Conservation (phyloP, 2,329 filamentous ascomycete genomes). For the Boeremia lycopersici region DNA sequence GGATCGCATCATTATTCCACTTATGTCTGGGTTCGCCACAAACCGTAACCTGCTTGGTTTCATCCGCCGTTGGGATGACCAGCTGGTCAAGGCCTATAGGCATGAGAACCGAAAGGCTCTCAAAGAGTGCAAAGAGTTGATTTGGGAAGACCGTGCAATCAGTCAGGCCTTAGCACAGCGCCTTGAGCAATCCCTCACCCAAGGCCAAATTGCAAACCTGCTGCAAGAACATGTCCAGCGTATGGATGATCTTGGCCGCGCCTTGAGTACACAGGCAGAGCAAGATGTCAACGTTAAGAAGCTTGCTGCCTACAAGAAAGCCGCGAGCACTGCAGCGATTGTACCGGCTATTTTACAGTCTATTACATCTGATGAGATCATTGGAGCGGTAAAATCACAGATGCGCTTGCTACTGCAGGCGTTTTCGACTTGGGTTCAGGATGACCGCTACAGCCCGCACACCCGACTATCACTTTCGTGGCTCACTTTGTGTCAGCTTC, state of each 20-base stretch:
- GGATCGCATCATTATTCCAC: conserved; percentile 34
- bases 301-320: conserved; percentile 27
- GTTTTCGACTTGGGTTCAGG: conserved; percentile 29
- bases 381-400: conserved; percentile 27
- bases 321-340: conserved; percentile 37
- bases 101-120: conserved; percentile 25
- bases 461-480: conserved; percentile 30
- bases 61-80: conserved; percentile 42
- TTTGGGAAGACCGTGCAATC: conserved; percentile 42
- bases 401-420: conserved; percentile 31
- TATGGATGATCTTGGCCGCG: conserved; percentile 22
- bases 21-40: conserved; percentile 43
- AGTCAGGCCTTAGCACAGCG: conserved; percentile 26
- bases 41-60: conserved; percentile 45
- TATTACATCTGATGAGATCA: conserved; percentile 31
- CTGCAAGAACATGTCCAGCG: conserved; percentile 37
- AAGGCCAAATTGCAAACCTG: conserved; percentile 37
- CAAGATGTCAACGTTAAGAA: conserved; percentile 28
- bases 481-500: conserved; percentile 37
- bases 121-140: conserved; percentile 21
- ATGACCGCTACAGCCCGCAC: conserved; percentile 25
- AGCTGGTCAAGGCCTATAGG: conserved; percentile 32
- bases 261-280: conserved; percentile 15
- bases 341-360: conserved; percentile 36
- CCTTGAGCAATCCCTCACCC: conserved; percentile 43